Evolutionary conservation across 345 rosid species (phyloP).

Genomic region (Boechera divaricarpa): DNA sequence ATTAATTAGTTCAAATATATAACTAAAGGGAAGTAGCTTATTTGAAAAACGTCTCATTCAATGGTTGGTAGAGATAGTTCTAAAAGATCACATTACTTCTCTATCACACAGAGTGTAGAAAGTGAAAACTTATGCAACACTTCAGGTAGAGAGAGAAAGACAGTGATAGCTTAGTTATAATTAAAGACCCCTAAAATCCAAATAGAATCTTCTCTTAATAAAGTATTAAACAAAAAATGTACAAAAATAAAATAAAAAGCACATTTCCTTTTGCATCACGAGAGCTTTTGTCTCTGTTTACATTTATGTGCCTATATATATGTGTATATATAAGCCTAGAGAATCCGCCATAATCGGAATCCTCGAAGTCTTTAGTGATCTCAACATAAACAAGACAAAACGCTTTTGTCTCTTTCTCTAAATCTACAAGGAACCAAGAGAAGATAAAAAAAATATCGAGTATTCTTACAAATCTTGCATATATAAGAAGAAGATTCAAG

Average conservation of each 20-base stretch:
- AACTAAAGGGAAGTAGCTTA: conserved; percentile 7
- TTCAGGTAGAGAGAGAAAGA: conserved; percentile 47
- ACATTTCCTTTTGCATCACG: conserved; percentile 41
- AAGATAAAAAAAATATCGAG: neutral
- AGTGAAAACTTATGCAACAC: conserved; percentile 51
- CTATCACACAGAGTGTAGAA: conserved; percentile 41
- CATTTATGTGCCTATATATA: conserved; percentile 37
- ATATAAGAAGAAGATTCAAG: conserved; percentile 39
- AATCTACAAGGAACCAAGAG: conserved; percentile 28
- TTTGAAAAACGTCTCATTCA: conserved; percentile 42
- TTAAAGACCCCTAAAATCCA: conserved; percentile 39
- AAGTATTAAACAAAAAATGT: conserved; percentile 14
- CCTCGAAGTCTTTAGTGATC: conserved; percentile 33
- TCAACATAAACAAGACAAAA: conserved; percentile 40
- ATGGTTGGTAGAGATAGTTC: conserved; percentile 46
- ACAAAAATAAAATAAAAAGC: conserved; percentile 21
- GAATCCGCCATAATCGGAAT: conserved; percentile 35
- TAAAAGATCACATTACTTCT: conserved; percentile 45
- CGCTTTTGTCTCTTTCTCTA: conserved; percentile 40
- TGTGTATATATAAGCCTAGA: conserved; percentile 40
- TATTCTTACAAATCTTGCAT: conserved; percentile 20
- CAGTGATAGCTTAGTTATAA: conserved; percentile 49
- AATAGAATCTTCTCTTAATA: conserved; percentile 40
- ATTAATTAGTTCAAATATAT: conserved; percentile 6
- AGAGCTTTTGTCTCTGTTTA: conserved; percentile 45